A percentile compares a stretch with the other conserved stretches of the same genome.
Evolutionary conservation across 164 flowering plant genomes (phyloP).

Genomic region (Saururus chinensis): DNA sequence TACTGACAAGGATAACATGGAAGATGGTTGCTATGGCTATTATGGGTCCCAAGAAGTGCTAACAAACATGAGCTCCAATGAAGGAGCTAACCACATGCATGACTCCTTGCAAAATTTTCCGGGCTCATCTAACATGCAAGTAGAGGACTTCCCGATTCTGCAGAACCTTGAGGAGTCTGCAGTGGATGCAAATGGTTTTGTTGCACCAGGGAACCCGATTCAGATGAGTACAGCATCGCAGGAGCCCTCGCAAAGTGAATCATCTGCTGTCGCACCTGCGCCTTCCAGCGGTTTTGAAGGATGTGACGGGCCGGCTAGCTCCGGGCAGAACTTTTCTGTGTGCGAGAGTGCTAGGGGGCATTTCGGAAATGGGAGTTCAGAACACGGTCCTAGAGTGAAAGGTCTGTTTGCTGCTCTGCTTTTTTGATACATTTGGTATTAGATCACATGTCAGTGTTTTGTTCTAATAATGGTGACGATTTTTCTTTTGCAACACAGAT

Average conservation of each 20-base stretch:
- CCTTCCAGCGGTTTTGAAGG: slow-evolving; percentile 48
- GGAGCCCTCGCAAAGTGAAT: slow-evolving; percentile 72
- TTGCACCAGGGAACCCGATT: slow-evolving; percentile 27
- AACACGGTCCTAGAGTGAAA: slow-evolving; percentile 34
- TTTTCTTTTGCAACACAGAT: slow-evolving; percentile 22
- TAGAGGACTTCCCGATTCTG: slow-evolving; percentile 14
- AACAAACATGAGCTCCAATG: slow-evolving; percentile 17
- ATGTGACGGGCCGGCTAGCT: slow-evolving; percentile 57
- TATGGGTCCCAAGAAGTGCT: slow-evolving; percentile 25
- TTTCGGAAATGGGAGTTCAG: slow-evolving; percentile 24
- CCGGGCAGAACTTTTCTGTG: slow-evolving; percentile 36
- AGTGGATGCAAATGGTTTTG: slow-evolving; percentile 29
- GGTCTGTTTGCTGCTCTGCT: slow-evolving; percentile 18
- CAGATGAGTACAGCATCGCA: slow-evolving; percentile 33
- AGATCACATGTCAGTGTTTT: too few species aligned
- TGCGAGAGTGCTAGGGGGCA: slow-evolving; percentile 46
- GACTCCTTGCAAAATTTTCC: slow-evolving; percentile 19
- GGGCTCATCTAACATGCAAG: slow-evolving; percentile 21
- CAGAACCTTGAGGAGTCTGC: slow-evolving; percentile 28
- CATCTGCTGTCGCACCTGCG: slow-evolving; percentile 65
- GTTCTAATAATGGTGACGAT: background rate
- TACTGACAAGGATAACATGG: slow-evolving; percentile 27
- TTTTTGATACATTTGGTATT: background rate
- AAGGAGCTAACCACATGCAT: slow-evolving; percentile 14
- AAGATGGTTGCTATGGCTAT: slow-evolving; percentile 25